phyloP scores from a whole-genome alignment of 2,329 filamentous ascomycete genomes.

The Colletotrichum godetiae region DNA sequence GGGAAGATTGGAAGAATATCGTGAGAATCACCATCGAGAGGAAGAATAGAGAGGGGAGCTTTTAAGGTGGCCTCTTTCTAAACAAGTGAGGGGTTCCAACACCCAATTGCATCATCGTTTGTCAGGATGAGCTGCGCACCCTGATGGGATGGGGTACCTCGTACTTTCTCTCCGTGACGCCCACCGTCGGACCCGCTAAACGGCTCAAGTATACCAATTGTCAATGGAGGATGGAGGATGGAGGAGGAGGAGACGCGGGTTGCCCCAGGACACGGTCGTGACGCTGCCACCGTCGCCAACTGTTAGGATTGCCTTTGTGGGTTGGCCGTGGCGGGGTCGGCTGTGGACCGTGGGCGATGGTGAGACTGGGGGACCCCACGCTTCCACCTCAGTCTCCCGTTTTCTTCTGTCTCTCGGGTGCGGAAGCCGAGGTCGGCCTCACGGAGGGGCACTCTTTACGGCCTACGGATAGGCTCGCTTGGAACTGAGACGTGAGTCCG shows the following conservation, averaged over 20 bases:
- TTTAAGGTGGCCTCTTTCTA: slow-evolving; percentile 15
- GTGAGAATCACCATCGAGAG: neutral
- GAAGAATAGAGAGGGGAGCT: neutral
- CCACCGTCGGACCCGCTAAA: slow-evolving; percentile 32
- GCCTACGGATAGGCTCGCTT: neutral
- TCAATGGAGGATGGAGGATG: neutral
- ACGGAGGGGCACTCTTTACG: neutral
- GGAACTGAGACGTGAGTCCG: neutral
- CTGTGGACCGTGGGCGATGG: slow-evolving; percentile 1
- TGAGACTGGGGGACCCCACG: neutral
- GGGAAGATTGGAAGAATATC: neutral
- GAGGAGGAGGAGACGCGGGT: neutral
- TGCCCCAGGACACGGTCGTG: neutral
- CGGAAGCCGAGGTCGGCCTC: neutral
- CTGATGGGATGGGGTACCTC: slow-evolving; percentile 13
- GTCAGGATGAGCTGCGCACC: slow-evolving; percentile 33
- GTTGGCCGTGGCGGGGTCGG: neutral
- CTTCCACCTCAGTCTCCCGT: no score
- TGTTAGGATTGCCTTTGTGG: neutral
- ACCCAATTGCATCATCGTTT: slow-evolving; percentile 34
- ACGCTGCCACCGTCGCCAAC: neutral
- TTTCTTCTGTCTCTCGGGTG: neutral
- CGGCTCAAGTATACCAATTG: neutral
- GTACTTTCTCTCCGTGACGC: slow-evolving; percentile 13
- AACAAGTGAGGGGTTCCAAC: slow-evolving; percentile 28